Evolutionary conservation across 169 alveolate genomes (phyloP), one percentile per base, ranked within the genome.

Genomic region (Plasmodium inui): DNA sequence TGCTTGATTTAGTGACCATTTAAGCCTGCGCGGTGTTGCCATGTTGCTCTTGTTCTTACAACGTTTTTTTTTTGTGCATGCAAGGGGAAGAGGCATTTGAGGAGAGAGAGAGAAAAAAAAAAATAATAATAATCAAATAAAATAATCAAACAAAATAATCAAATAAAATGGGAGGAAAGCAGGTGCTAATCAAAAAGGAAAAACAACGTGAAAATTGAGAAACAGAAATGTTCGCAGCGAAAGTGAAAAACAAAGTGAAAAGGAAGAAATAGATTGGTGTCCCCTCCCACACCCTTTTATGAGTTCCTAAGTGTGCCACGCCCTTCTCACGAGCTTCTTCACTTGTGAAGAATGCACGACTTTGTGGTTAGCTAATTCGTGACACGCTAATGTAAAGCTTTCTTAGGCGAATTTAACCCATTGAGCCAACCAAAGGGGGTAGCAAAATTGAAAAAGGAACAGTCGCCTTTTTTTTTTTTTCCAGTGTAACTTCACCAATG

Each of bases 51-150:
- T 28, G 76, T 67, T 67, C 76, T 67, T 67, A 67, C 76, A 67
- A 67, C 76, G 76, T 61, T 61, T 61, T 57, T 57, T 61, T 61
- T 61, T 61, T 61, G 10, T 61, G 74, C 74, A 61, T 61, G 74
- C 74, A 46, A 46, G 57, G 57, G 57, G 57, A 46, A 46, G 57
- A n/a, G n/a, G n/a, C 57, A 9, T 12, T 46, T 46, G 57, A 46
- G n/a, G 74, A n/a, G 32, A 61, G 32, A 61, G 19, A 5, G 19
- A 26, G 19, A 61, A 61, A n/a, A 61, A n/a, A 3, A n/a, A 55
- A 12, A 61, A n/a, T n/a, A n/a, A n/a, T n/a, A n/a, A n/a, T n/a
- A n/a, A n/a, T n/a, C n/a, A 57, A 57, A 57, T 17, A 57, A n/a
- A 57, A n/a, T 0, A n/a, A 57, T 57, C n/a, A 57, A n/a, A 57